Evolutionary conservation across 2,329 filamentous ascomycete genomes (phyloP).

Genomic region (Aureobasidium sp.): DNA sequence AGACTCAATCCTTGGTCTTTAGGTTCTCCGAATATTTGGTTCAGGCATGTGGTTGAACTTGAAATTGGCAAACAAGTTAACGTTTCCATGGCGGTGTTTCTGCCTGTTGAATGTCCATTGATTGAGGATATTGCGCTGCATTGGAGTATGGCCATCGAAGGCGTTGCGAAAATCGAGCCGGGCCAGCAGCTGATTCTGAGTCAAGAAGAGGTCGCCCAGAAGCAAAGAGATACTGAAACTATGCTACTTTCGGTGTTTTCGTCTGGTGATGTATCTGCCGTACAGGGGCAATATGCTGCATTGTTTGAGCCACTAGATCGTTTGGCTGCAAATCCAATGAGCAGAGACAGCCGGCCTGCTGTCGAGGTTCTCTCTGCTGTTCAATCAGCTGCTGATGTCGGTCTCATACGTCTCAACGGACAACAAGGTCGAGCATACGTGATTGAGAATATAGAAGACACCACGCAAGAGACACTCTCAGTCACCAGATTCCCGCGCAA

Average conservation of each 20-base stretch:
- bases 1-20: conserved; percentile 11
- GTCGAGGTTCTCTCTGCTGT: background rate
- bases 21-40: background rate
- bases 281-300: conserved; percentile 9
- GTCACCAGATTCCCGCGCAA: conserved; percentile 45
- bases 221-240: background rate
- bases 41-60: conserved; percentile 2
- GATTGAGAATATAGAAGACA: conserved; percentile 15
- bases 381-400: conserved; percentile 4
- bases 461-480: background rate
- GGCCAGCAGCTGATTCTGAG: background rate
- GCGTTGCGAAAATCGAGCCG: background rate
- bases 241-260: conserved; percentile 3
- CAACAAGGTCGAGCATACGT: conserved; percentile 21
- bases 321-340: background rate
- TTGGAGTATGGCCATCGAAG: conserved; percentile 22
- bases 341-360: background rate
- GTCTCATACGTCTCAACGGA: conserved; percentile 20
- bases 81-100: conserved; percentile 20
- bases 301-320: conserved; percentile 1
- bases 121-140: conserved; percentile 20
- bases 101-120: conserved; percentile 18
- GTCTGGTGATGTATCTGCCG: background rate
- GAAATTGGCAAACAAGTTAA: background rate
- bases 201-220: background rate